phyloP scores from a whole-genome alignment of 176 grass and related monocot species.

The Poa pratensis region DNA sequence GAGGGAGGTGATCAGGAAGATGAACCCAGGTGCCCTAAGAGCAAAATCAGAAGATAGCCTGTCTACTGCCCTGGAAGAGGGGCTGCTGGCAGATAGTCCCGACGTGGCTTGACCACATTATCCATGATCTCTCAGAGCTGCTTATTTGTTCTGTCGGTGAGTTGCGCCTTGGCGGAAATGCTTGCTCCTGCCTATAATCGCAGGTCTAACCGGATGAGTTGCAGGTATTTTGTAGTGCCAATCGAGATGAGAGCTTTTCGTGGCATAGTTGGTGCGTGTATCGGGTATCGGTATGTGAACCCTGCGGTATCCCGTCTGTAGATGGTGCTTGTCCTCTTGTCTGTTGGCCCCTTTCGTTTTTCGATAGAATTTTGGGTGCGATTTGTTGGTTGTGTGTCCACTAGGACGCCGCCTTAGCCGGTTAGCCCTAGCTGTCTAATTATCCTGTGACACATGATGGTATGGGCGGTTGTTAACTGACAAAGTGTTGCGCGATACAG shows the following conservation, averaged over 20 bases:
- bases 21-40: conserved; percentile 70
- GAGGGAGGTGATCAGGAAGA: conserved; percentile 76
- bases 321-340: conserved; percentile 38
- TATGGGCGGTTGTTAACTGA: no score
- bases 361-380: conserved; percentile 53
- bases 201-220: background rate
- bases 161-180: background rate
- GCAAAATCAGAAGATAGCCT: conserved; percentile 63
- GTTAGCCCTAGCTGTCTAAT: background rate
- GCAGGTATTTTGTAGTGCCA: conserved; percentile 41
- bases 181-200: background rate
- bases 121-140: conserved; percentile 55
- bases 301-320: conserved; percentile 39
- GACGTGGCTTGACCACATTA: conserved; percentile 23
- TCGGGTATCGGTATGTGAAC: conserved; percentile 28
- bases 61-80: conserved; percentile 42
- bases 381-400: background rate
- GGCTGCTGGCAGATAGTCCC: conserved; percentile 40
- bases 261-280: conserved; percentile 43
- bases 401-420: background rate
- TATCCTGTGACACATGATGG: background rate
- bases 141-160: conserved; percentile 36
- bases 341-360: conserved; percentile 2
- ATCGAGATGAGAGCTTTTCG: conserved; percentile 26
- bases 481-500: no score